Evolutionary conservation across 2,329 filamentous ascomycete species (phyloP).

Genomic region (Acrodontium crateriforme): DNA sequence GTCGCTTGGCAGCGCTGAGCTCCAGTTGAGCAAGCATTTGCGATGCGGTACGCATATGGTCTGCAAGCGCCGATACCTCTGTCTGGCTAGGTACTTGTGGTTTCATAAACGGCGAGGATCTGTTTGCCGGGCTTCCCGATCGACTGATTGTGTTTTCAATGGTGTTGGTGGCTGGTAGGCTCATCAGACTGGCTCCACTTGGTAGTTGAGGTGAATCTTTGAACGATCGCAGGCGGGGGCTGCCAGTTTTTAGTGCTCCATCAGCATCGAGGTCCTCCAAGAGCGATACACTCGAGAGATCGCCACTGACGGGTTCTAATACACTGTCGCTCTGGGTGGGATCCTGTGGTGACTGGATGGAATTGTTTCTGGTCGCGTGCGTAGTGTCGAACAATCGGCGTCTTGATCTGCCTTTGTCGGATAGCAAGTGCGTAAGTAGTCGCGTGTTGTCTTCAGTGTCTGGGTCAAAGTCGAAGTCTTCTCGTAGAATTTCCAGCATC

Average conservation of each 20-base stretch:
- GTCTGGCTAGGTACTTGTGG: slow-evolving; percentile 52
- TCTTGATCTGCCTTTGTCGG: slow-evolving; percentile 46
- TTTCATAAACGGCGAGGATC: slow-evolving; percentile 39
- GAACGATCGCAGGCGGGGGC: slow-evolving; percentile 8
- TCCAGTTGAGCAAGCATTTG: slow-evolving; percentile 80
- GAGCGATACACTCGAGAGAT: slow-evolving; percentile 60
- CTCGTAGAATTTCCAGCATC: slow-evolving; percentile 69
- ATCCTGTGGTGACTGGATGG: slow-evolving; percentile 28
- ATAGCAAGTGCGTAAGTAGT: slow-evolving; percentile 49
- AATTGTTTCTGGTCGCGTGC: slow-evolving; percentile 43
- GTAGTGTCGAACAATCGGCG: slow-evolving; percentile 40
- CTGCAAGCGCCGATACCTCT: slow-evolving; percentile 69
- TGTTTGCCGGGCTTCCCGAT: slow-evolving; percentile 51
- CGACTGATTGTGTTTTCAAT: slow-evolving; percentile 59
- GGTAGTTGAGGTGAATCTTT: slow-evolving; percentile 40
- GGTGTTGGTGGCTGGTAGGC: slow-evolving; percentile 47
- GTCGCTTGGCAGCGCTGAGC: slow-evolving; percentile 64
- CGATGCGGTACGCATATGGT: slow-evolving; percentile 75
- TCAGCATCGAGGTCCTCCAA: slow-evolving; percentile 43
- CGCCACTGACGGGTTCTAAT: slow-evolving; percentile 68
- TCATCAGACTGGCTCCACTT: slow-evolving; percentile 47
- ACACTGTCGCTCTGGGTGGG: slow-evolving; percentile 52
- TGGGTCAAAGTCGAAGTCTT: slow-evolving; percentile 74
- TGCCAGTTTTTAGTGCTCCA: slow-evolving; percentile 25
- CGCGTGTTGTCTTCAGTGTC: slow-evolving; percentile 58